phyloP scores from a whole-genome alignment of 352 stramenopile species.

The Thalassiosira ordinaria region DNA sequence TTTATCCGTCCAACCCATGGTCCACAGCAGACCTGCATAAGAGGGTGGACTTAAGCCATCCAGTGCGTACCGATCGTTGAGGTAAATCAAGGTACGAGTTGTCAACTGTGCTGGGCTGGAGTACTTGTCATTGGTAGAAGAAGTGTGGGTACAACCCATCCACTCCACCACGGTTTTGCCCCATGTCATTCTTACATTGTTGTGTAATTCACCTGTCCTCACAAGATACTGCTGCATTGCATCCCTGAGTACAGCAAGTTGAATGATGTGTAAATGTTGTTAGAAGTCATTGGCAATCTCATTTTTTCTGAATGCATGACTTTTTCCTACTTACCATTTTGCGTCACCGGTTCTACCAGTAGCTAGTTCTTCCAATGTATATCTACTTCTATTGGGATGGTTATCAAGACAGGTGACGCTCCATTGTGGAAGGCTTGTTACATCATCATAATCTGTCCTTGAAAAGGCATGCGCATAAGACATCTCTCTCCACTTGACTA shows the following conservation, averaged over 20 bases:
- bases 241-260: too few relatives aligned
- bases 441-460: slow-evolving; percentile 44
- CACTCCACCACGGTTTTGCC: slow-evolving; percentile 73
- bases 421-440: slow-evolving; percentile 59
- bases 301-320: too few relatives aligned
- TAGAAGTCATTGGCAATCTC: too few relatives aligned
- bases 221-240: slow-evolving; percentile 80
- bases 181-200: slow-evolving; percentile 83
- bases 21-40: slow-evolving; percentile 77
- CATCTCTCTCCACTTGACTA: slow-evolving; percentile 73
- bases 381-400: not conserved
- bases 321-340: slow-evolving; percentile 58
- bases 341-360: slow-evolving; percentile 29
- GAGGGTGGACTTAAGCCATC: slow-evolving; percentile 71
- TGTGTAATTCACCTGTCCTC: slow-evolving; percentile 74
- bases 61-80: slow-evolving; percentile 80
- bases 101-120: slow-evolving; percentile 15
- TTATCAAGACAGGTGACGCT: slow-evolving; percentile 42
- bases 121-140: not conserved
- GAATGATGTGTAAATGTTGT: too few relatives aligned
- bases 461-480: slow-evolving; percentile 68
- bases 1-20: slow-evolving; percentile 73
- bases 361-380: slow-evolving; percentile 41
- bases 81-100: slow-evolving; percentile 48
- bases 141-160: slow-evolving; percentile 10